These are phyloP conservation scores for Mortierella sp. DNA, from an alignment of 371 early-diverging fungal species.

Conservation along the genomic window DNA sequence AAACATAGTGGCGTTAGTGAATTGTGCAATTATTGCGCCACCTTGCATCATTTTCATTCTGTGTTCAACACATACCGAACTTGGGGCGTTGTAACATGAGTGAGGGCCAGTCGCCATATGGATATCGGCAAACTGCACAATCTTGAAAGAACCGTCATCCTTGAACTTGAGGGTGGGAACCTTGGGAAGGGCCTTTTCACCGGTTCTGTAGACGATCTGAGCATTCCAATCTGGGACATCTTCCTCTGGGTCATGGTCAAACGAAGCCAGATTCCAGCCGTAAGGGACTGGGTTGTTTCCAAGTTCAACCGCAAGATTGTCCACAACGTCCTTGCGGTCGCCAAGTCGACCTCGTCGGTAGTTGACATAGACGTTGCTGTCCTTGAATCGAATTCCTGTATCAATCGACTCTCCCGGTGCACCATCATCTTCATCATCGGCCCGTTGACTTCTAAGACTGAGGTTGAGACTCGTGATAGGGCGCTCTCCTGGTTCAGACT, in stretches of 20 bases:
- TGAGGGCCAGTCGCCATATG: constrained; percentile 69
- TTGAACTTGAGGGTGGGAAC: constrained; percentile 57
- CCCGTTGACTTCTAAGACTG: constrained; percentile 53
- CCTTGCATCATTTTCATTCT: background rate
- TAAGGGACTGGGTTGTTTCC: constrained; percentile 53
- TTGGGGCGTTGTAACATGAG: constrained; percentile 59
- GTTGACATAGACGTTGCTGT: constrained; percentile 31
- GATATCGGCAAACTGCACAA: constrained; percentile 68
- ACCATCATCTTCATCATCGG: constrained; percentile 55
- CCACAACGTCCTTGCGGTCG: constrained; percentile 33
- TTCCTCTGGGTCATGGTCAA: constrained; percentile 17
- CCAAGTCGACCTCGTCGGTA: constrained; percentile 27
- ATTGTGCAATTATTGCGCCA: background rate
- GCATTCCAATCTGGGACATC: constrained; percentile 43
- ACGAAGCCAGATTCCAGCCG: constrained; percentile 32
- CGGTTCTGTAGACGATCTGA: constrained; percentile 35
- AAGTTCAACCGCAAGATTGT: constrained; percentile 66
- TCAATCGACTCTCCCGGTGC: constrained; percentile 57
- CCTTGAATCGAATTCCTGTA: constrained; percentile 44
- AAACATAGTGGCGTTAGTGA: background rate
- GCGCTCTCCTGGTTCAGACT: constrained; percentile 37
- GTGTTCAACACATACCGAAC: constrained; percentile 45
- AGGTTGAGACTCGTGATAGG: constrained; percentile 36
- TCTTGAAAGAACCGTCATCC: constrained; percentile 64
- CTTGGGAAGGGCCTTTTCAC: constrained; percentile 13